Evolutionary conservation across 2,329 filamentous ascomycete species (phyloP), one percentile per base, ranked within the genome.

Genomic region (Ophioceras dolichostomum): DNA sequence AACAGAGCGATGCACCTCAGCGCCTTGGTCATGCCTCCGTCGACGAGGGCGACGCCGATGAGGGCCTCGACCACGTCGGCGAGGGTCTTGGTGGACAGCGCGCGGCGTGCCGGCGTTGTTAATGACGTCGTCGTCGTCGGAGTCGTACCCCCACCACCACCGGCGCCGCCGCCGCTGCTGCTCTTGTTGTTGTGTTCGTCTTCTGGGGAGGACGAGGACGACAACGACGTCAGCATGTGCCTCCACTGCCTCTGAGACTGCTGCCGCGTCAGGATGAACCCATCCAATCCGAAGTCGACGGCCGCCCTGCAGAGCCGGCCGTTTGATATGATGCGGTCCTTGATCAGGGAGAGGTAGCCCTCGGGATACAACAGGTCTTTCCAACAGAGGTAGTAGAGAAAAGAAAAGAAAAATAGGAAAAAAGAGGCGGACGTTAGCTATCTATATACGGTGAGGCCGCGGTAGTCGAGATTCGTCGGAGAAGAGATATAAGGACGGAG

Each of bases 51-150:
- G 1, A 78, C 83, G 1, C 86, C 89, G 16, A 95, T 79, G 0
- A 95, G 63, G 0, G 88, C 74, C 44, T 96, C 89, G 0, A 94
- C 70, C 0, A 95, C 79, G 49, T 96, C 89, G 4, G 89, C 89
- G 7, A 95, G 68, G 1, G 74, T 74, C 53, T 96, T 96, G 2
- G 76, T 81, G 0, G 84, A 81, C 22, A 87, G 51, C 12, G 53
- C 49, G 5, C 65, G 57, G 32, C 7, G 5, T 33, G 22, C 14
- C 37, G 5, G n/a, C 19, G 12, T 17, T n/a, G n/a, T n/a, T n/a
- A n/a, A n/a, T n/a, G n/a, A n/a, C 22, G 22, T 26, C 8, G 22
- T 26, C 17, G 12, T 34, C 19, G n/a, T 5, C 30, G 10, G 4
- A 5, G 13, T 30, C 27, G 7, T 19, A 14, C 18, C 14, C n/a